These are phyloP conservation scores for Barnettozyma salicaria DNA, from an alignment of 805 yeast genomes.

Conservation along the genomic window DNA sequence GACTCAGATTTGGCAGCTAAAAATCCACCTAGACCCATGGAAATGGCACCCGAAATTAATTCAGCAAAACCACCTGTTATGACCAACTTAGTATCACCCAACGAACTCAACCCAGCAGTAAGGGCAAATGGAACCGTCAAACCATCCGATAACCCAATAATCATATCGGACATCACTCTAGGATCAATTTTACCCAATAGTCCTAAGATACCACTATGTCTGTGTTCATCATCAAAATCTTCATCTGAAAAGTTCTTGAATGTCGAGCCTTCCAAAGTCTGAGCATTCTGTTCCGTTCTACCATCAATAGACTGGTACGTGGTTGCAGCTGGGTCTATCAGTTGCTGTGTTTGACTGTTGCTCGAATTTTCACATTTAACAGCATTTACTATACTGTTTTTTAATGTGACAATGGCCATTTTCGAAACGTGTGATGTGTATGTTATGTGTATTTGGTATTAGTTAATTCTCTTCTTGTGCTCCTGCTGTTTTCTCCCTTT, in stretches of 20 bases:
- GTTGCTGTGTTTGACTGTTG: conserved; percentile 9
- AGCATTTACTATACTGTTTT: conserved; percentile 22
- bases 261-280: conserved; percentile 4
- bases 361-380: conserved; percentile 5
- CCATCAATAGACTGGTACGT: conserved; percentile 15
- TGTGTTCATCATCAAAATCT: conserved; percentile 7
- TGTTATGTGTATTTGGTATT: neutral
- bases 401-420: conserved; percentile 25
- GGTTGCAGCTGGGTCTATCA: conserved; percentile 12
- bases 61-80: conserved; percentile 98
- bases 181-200: conserved; percentile 64
- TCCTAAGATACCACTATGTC: conserved; percentile 11
- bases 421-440: neutral
- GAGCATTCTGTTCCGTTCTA: conserved; percentile 10
- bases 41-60: conserved; percentile 91
- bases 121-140: conserved; percentile 97
- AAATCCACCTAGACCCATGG: conserved; percentile 97
- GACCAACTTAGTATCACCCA: conserved; percentile 85
- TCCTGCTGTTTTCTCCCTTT: too few species aligned
- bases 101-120: conserved; percentile 89
- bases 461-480: neutral
- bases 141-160: conserved; percentile 93
- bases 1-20: conserved; percentile 89
- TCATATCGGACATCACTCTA: conserved; percentile 86
- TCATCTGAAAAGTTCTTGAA: conserved; percentile 7